phyloP scores from a whole-genome alignment of 768 basidiomycete genomes.

The Termitomyces sp. region DNA sequence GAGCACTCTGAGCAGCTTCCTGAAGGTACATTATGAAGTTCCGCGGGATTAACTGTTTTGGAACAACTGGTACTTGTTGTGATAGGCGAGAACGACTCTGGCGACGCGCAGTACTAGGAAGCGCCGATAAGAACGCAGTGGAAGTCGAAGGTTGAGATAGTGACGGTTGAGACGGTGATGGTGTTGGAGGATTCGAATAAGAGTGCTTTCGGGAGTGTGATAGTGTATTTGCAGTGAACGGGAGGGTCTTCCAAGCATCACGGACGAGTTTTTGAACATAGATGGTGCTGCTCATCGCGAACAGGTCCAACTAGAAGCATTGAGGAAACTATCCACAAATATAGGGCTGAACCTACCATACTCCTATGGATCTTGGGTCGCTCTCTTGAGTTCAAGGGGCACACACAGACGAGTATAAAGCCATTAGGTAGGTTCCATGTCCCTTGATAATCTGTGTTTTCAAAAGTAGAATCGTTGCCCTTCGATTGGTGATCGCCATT shows the following conservation, averaged over 20 bases:
- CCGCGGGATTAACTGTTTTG: conserved; percentile 20
- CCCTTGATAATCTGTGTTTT: conserved; percentile 30
- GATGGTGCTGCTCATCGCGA: conserved; percentile 69
- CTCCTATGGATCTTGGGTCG: conserved; percentile 60
- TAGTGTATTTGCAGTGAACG: conserved; percentile 18
- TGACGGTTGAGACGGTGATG: conserved; percentile 21
- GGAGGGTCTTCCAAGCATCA: conserved; percentile 28
- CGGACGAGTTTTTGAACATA: conserved; percentile 40
- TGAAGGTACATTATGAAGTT: conserved; percentile 27
- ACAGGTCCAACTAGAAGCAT: conserved; percentile 60
- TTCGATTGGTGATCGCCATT: neutral
- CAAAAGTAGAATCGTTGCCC: conserved; percentile 12
- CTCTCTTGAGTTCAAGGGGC: conserved; percentile 57
- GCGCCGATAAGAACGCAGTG: conserved; percentile 20
- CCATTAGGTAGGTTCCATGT: conserved; percentile 58
- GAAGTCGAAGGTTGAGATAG: conserved; percentile 19
- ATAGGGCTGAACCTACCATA: conserved; percentile 43
- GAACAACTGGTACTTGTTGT: conserved; percentile 20
- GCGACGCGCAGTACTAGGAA: conserved; percentile 12
- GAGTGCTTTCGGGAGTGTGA: conserved; percentile 20
- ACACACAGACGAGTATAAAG: conserved; percentile 73
- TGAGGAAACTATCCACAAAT: neutral
- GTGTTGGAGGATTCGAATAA: conserved; percentile 24
- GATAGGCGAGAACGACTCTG: conserved; percentile 14
- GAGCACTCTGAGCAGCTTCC: conserved; percentile 28